Evolutionary conservation across 1,284 basidiomycete species (phyloP).

Genomic region (Ceratobasidium sp.): DNA sequence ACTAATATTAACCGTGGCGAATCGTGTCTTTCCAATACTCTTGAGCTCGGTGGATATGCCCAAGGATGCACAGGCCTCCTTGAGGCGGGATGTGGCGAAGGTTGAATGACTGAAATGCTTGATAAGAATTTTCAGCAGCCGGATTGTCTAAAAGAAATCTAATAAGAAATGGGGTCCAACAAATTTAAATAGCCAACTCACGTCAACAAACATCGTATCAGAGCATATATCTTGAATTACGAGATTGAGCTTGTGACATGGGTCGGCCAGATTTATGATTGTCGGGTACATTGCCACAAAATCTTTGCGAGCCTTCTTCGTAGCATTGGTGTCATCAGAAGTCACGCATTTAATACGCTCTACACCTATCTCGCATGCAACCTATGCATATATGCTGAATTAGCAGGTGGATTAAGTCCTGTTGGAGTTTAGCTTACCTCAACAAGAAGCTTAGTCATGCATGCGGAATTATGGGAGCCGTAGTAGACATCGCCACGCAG

Average conservation of each 20-base stretch:
- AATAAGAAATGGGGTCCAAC: not conserved
- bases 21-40: slow-evolving; percentile 49
- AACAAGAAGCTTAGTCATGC: slow-evolving; percentile 45
- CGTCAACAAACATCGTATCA: not conserved
- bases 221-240: not conserved
- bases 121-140: not conserved
- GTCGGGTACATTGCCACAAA: not conserved
- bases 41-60: slow-evolving; percentile 42
- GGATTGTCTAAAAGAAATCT: not conserved
- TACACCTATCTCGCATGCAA: not conserved
- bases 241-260: not conserved
- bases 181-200: too few relatives aligned
- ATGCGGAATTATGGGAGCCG: slow-evolving; percentile 34
- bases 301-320: not conserved
- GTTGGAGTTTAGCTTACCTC: slow-evolving; percentile 34
- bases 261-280: not conserved
- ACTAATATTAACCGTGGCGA: slow-evolving; percentile 46
- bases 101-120: not conserved
- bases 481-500: slow-evolving; percentile 44
- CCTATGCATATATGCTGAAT: slow-evolving; percentile 29
- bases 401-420: not conserved
- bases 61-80: not conserved
- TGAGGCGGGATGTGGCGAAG: not conserved
- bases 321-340: not conserved
- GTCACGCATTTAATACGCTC: not conserved